Evolutionary conservation across 192 early-diverging fungal genomes (phyloP).

Genomic region (Mortierella alpina): DNA sequence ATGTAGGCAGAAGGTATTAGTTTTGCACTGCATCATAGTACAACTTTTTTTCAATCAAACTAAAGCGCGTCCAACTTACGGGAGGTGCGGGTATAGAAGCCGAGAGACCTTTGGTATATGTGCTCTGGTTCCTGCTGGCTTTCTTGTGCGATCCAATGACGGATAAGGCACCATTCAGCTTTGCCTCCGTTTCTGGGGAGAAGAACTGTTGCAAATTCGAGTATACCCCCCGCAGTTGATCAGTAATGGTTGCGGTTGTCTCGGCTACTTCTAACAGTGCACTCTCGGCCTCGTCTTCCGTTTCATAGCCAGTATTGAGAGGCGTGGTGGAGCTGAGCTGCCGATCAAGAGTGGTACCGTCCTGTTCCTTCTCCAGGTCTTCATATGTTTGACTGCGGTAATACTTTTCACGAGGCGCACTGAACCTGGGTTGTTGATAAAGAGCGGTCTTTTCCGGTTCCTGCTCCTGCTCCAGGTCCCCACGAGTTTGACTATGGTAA

Average conservation of each 20-base stretch:
- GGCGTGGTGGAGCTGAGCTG: conserved; percentile 8
- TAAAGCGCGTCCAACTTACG: conserved; percentile 3
- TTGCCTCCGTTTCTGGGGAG: conserved; percentile 45
- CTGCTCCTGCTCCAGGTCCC: too few species aligned
- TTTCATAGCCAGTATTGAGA: background rate
- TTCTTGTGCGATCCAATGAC: conserved; percentile 29
- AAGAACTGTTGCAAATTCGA: conserved; percentile 44
- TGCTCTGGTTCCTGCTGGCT: background rate
- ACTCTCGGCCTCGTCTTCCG: conserved; percentile 11
- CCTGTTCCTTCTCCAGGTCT: background rate
- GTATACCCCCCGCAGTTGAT: conserved; percentile 36
- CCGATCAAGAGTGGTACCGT: background rate
- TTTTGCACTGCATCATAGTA: background rate
- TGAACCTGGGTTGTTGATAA: background rate
- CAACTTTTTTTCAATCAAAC: background rate
- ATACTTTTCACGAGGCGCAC: background rate
- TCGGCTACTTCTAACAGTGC: conserved; percentile 35
- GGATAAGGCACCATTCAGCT: conserved; percentile 24
- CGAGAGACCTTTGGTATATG: background rate
- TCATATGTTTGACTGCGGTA: background rate
- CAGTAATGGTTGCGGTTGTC: conserved; percentile 22
- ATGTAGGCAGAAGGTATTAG: background rate
- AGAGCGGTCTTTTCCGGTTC: too few species aligned
- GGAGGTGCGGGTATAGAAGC: conserved; percentile 15
- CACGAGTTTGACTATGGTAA: too few species aligned